Base-by-base conservation (phyloP, 768 basidiomycete species). In the Holtermannia corniformis region DNA sequence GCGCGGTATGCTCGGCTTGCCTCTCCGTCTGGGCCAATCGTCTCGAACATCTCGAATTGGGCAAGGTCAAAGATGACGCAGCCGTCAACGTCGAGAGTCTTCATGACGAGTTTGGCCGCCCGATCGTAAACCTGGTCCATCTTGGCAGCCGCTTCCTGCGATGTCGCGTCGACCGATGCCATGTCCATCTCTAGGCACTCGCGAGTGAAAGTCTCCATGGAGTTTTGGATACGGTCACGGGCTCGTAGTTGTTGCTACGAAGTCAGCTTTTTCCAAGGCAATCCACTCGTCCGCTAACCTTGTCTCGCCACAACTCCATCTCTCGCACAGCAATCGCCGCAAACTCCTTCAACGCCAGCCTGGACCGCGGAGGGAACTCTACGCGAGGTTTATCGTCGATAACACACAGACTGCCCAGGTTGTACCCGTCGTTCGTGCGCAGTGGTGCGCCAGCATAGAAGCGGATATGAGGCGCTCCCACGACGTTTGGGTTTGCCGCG, bases 171-270 rank as follows among this genome's bases (percentile, higher is more conserved):
- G 50, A 77, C 71, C 59, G 74, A 56, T 50, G 81, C 79, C 32
- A 78, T 79, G 69, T 93, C 89, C 58, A 91, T 86, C 68, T 93
- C 91, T 22, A 96, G 79, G 63, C 88, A 92, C 71, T 96, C 91
- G 20, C 92, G 81, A 48, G 87, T 92, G 67, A 96, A 95, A 59
- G 87, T 81, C 68, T 96, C 91, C 91, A 96, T 93, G 81, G 92
- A 93, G 55, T 76, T 87, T 63, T 96, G 92, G 25, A 95, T 93
- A 43, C 83, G 82, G 62, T 92, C 91, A 44, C 91, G 81, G 59
- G 92, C 85, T 28, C 88, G 80, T 14, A 93, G 76, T 74, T 92
- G 91, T 48, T 92, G 89, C 86, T 86, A 56, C 13, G 21, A 49
- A 26, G 25, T 28, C 19, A 5, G 23, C 13, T 10, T 16, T 42